A percentile compares a stretch with the other conserved stretches of the same genome.
Conservation (phyloP, 345 rosid species). For the Hibiscus syriacus region DNA sequence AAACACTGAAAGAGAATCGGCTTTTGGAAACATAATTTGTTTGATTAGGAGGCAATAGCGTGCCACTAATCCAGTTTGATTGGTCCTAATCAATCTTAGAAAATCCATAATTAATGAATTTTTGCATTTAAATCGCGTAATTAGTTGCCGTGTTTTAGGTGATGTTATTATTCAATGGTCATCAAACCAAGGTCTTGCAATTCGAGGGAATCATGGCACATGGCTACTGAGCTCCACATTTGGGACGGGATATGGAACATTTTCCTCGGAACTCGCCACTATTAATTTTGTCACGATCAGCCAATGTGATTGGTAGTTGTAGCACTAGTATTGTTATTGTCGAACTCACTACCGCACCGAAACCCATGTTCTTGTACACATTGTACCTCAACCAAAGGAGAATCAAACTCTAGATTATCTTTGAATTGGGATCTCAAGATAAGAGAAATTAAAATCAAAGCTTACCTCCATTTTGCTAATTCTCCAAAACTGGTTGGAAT, state of each 20-base stretch:
- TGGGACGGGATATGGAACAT: not conserved
- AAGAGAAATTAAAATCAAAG: too few species aligned
- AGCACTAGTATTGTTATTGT: too few species aligned
- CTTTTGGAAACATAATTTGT: not conserved
- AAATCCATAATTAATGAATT: not conserved
- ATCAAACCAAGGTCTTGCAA: not conserved
- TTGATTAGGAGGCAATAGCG: conserved; percentile 4
- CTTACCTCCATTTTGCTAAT: conserved; percentile 8
- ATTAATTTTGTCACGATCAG: not conserved
- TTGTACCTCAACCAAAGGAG: not conserved
- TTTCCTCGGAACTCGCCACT: not conserved
- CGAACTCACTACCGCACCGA: too few species aligned
- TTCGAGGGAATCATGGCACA: not conserved
- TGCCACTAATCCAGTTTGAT: conserved; percentile 3
- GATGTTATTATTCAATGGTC: not conserved
- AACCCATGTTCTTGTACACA: not conserved
- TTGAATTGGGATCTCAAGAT: too few species aligned
- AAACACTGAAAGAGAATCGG: not conserved
- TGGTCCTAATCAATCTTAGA: not conserved
- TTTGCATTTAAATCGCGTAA: conserved; percentile 1
- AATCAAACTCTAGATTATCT: not conserved
- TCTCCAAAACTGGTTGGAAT: not conserved
- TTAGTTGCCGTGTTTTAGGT: not conserved
- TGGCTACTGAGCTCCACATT: not conserved
- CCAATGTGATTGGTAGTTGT: too few species aligned